Base-by-base conservation (phyloP, 345 rosid species). In the Hirschfeldia incana region DNA sequence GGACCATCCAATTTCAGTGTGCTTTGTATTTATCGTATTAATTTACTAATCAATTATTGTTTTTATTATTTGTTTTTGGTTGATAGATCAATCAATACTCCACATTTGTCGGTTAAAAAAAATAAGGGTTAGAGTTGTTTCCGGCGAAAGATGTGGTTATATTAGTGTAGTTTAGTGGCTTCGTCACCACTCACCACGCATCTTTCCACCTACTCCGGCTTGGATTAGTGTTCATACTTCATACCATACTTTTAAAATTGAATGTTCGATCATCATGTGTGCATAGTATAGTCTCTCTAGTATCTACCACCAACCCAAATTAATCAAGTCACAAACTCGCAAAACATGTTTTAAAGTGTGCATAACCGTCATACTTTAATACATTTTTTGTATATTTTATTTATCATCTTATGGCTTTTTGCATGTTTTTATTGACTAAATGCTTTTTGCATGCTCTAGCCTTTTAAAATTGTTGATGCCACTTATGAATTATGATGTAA, bases 1-100 rank as follows among this genome's bases (percentile, higher is more conserved):
- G 76, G 59, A 37, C 10, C 81, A 71, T 71, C 30, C 59, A 0
- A 64, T 64, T 0, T 64, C 12, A 12, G 55, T 71, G 76, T 78
- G 46, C 32, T 61, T 60, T 0, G 2, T 12, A 61, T 29, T 27
- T 61, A 10, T 21, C 2, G 5, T 60, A 58, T 0, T 58, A 2
- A 17, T 58, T 27, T 9, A 27, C 4, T 60, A 60, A 60, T 11
- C 8, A 27, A 5, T 60, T 11, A 12, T 13, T 8, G 13, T 11
- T 28, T 28, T 10, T 60, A 6, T 55, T 17, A 21, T 28, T 60
- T 1, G 15, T 1, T 60, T 61, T 61, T 6, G 34, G 28, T 57
- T 61, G 65, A 59, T 61, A 61, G 33, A 60, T 60, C 4, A 61
- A 12, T 59, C 63, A 10, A 27, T 29, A 29, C 65, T 28, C 65